A percentile compares a stretch with the other conserved stretches of the same genome.
Evolutionary conservation across 2,329 filamentous ascomycete species (phyloP).

Genomic region (Venturia pyrina): DNA sequence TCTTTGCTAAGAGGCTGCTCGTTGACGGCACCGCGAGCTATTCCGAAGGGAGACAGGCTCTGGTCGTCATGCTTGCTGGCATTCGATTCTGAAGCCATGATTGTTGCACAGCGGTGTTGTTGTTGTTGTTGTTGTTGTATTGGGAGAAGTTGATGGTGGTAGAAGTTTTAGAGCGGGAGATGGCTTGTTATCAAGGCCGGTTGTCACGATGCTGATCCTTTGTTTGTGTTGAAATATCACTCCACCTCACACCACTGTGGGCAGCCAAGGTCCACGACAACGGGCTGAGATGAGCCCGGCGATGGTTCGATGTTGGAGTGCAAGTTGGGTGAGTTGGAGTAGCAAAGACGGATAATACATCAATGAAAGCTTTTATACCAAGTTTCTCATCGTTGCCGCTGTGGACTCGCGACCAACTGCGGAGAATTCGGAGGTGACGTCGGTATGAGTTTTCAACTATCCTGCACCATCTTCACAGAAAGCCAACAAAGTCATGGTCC

Average conservation of each 20-base stretch:
- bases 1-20: conserved; percentile 12
- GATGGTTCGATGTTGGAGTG: not conserved
- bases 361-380: not conserved
- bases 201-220: not conserved
- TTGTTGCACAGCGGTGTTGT: not conserved
- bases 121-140: too few species aligned
- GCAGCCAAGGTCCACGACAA: not conserved
- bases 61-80: conserved; percentile 6
- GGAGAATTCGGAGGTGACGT: not conserved
- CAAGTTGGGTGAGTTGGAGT: not conserved
- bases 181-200: not conserved
- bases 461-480: not conserved
- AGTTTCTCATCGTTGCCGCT: not conserved
- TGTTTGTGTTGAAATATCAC: not conserved
- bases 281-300: not conserved
- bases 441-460: not conserved
- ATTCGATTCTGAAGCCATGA: conserved; percentile 2
- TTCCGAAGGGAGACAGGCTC: conserved; percentile 10
- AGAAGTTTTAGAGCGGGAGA: not conserved
- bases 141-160: not conserved
- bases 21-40: conserved; percentile 10
- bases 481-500: too few species aligned
- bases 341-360: not conserved
- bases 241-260: not conserved
- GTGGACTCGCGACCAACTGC: not conserved